Evolutionary conservation across 2,329 filamentous ascomycete genomes (phyloP).

Genomic region (Penicillium glabrum): DNA sequence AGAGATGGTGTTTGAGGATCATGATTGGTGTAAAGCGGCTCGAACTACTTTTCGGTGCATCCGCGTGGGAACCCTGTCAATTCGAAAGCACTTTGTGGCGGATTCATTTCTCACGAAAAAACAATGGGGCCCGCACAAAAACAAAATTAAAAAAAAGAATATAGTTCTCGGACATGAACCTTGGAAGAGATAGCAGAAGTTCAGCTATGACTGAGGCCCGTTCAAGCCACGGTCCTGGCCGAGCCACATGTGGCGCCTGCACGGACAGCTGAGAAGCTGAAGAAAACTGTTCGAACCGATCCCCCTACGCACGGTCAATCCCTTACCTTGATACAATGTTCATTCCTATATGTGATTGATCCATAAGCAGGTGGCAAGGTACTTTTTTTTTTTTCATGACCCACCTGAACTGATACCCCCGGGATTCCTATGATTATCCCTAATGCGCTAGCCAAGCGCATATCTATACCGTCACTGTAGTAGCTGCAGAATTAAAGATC

Average conservation of each 20-base stretch:
- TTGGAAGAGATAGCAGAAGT: not conserved
- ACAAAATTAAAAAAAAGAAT: not conserved
- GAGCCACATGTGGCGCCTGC: conserved; percentile 22
- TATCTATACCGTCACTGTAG: not conserved
- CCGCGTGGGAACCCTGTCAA: not conserved
- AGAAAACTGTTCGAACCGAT: not conserved
- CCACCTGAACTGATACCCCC: not conserved
- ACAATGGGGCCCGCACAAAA: not conserved
- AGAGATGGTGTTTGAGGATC: conserved; percentile 1
- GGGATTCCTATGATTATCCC: not conserved
- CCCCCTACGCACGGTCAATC: not conserved
- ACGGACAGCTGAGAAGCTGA: conserved; percentile 13
- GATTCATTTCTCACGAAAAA: not conserved
- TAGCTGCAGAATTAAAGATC: not conserved
- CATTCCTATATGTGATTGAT: not conserved
- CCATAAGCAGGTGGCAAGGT: not conserved
- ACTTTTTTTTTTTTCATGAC: not conserved
- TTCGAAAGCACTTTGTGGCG: not conserved
- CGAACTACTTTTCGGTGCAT: not conserved
- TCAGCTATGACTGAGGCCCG: not conserved
- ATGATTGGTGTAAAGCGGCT: conserved; percentile 18
- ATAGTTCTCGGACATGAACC: not conserved
- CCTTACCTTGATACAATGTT: not conserved
- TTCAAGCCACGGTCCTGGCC: conserved; percentile 14
- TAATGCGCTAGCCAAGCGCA: not conserved